Evolutionary conservation across 2,329 filamentous ascomycete genomes (phyloP).

Genomic region (Penicillium frequentans): DNA sequence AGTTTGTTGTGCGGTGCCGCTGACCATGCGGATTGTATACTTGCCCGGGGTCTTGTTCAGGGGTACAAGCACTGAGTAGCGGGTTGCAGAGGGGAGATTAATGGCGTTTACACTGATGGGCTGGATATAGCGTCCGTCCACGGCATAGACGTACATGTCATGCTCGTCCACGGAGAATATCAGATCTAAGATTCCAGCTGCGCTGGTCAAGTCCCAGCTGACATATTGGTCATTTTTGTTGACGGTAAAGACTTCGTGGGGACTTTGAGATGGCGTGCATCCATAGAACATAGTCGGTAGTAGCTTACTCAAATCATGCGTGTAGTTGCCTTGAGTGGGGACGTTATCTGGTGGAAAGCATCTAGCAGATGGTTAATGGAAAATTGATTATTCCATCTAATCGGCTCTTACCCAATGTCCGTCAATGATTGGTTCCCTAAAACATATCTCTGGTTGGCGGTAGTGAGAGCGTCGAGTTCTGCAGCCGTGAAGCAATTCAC

Average conservation of each 20-base stretch:
- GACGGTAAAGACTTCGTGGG: constrained; percentile 32
- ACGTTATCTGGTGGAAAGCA: constrained; percentile 25
- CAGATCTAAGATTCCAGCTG: constrained; percentile 31
- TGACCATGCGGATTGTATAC: constrained; percentile 58
- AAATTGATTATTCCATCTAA: neutral
- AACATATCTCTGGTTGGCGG: constrained; percentile 7
- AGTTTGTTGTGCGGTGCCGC: constrained; percentile 53
- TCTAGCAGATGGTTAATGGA: constrained; percentile 12
- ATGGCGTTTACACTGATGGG: constrained; percentile 41
- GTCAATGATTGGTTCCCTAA: constrained; percentile 26
- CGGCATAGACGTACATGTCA: constrained; percentile 46
- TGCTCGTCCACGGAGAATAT: constrained; percentile 48
- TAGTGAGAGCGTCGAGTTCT: constrained; percentile 35
- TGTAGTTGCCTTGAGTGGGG: constrained; percentile 15
- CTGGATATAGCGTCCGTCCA: constrained; percentile 46
- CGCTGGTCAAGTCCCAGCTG: constrained; percentile 41
- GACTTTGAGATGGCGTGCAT: constrained; percentile 25
- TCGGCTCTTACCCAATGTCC: constrained; percentile 26
- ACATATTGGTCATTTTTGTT: constrained; percentile 34
- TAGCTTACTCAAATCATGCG: constrained; percentile 18
- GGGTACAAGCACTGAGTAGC: constrained; percentile 45
- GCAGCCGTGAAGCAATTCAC: constrained; percentile 24
- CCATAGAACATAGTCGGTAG: constrained; percentile 23
- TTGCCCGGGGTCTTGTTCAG: constrained; percentile 47
- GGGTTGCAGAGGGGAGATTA: constrained; percentile 36